Percentiles rank a stretch among this genome's conserved stretches.
These are phyloP conservation scores for Dissophora ornata DNA, from an alignment of 192 early-diverging fungal species.

Conservation along the genomic window DNA sequence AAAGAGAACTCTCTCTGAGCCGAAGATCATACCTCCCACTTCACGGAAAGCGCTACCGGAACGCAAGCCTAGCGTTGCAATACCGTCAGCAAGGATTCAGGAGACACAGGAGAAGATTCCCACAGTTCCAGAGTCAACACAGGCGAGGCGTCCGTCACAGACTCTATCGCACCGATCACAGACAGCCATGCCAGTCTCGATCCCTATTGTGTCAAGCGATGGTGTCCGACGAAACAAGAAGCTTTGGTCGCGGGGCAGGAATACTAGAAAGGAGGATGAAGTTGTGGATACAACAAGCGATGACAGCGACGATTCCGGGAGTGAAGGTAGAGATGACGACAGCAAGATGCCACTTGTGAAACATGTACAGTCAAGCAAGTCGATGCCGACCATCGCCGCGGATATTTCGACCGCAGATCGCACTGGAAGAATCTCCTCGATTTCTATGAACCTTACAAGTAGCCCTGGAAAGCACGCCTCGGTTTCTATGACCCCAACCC, in stretches of 20 bases:
- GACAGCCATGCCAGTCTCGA: neutral
- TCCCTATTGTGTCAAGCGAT: neutral
- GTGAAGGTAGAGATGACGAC: neutral
- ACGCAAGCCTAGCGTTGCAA: too few species aligned
- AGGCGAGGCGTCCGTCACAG: neutral
- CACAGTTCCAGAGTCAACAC: neutral
- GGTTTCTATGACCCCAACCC: too few species aligned
- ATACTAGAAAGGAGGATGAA: slow-evolving; percentile 38
- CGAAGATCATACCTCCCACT: neutral
- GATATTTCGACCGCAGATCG: too few species aligned
- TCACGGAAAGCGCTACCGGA: too few species aligned
- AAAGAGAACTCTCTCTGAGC: neutral
- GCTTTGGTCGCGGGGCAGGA: slow-evolving; percentile 28
- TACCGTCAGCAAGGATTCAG: too few species aligned
- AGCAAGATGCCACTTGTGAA: neutral
- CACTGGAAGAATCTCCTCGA: too few species aligned
- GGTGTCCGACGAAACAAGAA: slow-evolving; percentile 34
- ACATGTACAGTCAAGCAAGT: neutral
- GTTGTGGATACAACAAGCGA: slow-evolving; percentile 16
- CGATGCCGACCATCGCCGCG: neutral
- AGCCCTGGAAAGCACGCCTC: too few species aligned
- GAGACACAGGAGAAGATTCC: too few species aligned
- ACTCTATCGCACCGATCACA: neutral
- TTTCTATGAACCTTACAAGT: too few species aligned
- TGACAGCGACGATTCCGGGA: slow-evolving; percentile 3